Conservation (phyloP, 768 basidiomycete species). For the Auriscalpium microsporum region DNA sequence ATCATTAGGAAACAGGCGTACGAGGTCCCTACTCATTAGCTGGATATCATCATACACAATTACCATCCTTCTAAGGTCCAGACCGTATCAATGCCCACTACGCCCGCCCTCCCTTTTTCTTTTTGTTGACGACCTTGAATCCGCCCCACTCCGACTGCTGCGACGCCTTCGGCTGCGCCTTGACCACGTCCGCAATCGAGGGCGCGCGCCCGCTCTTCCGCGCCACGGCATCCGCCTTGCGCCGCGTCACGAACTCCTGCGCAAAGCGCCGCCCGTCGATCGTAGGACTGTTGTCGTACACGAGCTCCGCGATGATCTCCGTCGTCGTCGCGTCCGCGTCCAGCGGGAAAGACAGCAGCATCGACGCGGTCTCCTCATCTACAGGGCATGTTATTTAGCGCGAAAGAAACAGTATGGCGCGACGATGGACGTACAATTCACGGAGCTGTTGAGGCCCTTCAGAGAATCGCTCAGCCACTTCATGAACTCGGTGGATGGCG, state of each 20-base stretch:
- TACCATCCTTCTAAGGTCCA: no score
- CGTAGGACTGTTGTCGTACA: conserved; percentile 91
- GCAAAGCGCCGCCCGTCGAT: conserved; percentile 95
- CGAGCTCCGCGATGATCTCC: conserved; percentile 92
- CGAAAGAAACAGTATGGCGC: neutral
- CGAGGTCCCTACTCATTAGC: no score
- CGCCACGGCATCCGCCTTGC: conserved; percentile 70
- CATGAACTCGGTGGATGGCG: conserved; percentile 85
- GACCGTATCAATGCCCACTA: conserved; percentile 20
- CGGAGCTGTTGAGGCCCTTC: conserved; percentile 63
- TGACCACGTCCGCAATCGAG: conserved; percentile 86
- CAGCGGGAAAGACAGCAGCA: conserved; percentile 90
- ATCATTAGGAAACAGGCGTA: no score
- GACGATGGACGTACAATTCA: conserved; percentile 47
- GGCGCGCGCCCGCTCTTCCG: conserved; percentile 49
- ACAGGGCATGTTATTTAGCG: conserved; percentile 3
- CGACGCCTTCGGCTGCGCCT: conserved; percentile 70
- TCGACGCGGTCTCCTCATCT: conserved; percentile 96
- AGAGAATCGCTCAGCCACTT: conserved; percentile 85
- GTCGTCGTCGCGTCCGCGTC: conserved; percentile 75
- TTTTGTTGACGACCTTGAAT: conserved; percentile 93
- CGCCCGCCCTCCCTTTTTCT: conserved; percentile 72
- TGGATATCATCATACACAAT: no score
- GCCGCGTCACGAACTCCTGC: conserved; percentile 78
- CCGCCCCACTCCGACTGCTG: conserved; percentile 73